Percentiles rank a stretch among this genome's conserved stretches.
Conservation (phyloP, 2,329 filamentous ascomycete genomes). For the Fusarium austroafricanum region DNA sequence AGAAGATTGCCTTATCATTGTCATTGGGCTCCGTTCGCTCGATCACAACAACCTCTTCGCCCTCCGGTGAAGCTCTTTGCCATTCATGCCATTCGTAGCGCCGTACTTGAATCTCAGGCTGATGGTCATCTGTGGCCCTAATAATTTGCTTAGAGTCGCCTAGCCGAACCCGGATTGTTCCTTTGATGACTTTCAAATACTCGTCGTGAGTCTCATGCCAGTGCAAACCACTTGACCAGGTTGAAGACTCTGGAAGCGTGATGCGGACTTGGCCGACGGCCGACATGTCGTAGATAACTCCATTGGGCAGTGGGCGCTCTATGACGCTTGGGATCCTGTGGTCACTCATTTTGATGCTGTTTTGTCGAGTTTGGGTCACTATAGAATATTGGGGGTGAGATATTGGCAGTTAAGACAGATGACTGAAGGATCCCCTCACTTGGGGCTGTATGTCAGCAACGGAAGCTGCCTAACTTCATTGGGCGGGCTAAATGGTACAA, state of each 20-base stretch:
- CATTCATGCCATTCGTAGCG: constrained; percentile 59
- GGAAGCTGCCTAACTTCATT: background rate
- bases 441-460: background rate
- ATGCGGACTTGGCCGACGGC: constrained; percentile 54
- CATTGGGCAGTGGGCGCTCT: constrained; percentile 31
- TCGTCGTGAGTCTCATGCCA: constrained; percentile 62
- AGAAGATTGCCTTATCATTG: constrained; percentile 60
- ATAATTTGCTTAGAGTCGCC: constrained; percentile 32
- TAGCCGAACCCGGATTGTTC: constrained; percentile 48
- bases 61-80: constrained; percentile 52
- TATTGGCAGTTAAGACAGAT: too few relatives aligned
- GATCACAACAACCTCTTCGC: constrained; percentile 55
- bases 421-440: background rate
- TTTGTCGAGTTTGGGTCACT: too few relatives aligned
- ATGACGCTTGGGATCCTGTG: background rate
- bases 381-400: too few relatives aligned
- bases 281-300: constrained; percentile 52
- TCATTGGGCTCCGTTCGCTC: constrained; percentile 61
- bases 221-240: constrained; percentile 62
- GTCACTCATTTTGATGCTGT: rapidly evolving
- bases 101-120: constrained; percentile 51
- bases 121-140: constrained; percentile 21
- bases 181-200: constrained; percentile 57
- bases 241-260: constrained; percentile 55
- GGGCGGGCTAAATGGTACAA: background rate